phyloP scores from a whole-genome alignment of 106 monocot genomes.

The Allium fistulosum region DNA sequence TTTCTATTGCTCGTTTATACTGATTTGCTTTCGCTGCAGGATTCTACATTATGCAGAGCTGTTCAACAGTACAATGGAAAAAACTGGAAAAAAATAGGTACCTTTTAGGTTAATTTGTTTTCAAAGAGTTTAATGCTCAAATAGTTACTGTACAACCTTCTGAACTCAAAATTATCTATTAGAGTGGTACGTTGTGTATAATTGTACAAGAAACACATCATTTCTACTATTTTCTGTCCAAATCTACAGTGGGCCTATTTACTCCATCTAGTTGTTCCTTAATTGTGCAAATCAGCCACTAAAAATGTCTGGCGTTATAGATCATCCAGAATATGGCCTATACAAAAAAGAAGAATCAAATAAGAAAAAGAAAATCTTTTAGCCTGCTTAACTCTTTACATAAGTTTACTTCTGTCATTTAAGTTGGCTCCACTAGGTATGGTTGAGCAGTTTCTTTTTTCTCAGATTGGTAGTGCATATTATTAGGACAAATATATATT shows the following conservation, averaged over 20 bases:
- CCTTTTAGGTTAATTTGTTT: not conserved
- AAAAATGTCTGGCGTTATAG: too few species aligned
- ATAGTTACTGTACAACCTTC: not conserved
- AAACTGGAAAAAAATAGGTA: conserved; percentile 96
- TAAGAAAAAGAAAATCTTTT: too few species aligned
- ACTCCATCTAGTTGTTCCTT: not conserved
- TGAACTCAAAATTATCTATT: not conserved
- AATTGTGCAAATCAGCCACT: too few species aligned
- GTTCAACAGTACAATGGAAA: conserved; percentile 58
- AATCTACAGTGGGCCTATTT: not conserved
- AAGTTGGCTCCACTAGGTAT: too few species aligned
- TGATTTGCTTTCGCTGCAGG: conserved; percentile 34
- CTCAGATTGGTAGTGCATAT: too few species aligned
- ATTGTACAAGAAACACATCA: not conserved
- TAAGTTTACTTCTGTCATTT: too few species aligned
- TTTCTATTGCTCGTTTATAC: not conserved
- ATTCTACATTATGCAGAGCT: conserved; percentile 47
- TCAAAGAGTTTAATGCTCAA: not conserved
- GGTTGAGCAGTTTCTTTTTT: too few species aligned
- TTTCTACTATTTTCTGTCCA: not conserved
- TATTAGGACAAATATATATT: not conserved
- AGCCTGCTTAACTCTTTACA: too few species aligned
- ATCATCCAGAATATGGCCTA: too few species aligned
- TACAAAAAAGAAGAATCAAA: too few species aligned
- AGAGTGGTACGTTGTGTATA: not conserved